Base-by-base conservation (phyloP, 495 filamentous ascomycete genomes). In the Penicillium arizonense region DNA sequence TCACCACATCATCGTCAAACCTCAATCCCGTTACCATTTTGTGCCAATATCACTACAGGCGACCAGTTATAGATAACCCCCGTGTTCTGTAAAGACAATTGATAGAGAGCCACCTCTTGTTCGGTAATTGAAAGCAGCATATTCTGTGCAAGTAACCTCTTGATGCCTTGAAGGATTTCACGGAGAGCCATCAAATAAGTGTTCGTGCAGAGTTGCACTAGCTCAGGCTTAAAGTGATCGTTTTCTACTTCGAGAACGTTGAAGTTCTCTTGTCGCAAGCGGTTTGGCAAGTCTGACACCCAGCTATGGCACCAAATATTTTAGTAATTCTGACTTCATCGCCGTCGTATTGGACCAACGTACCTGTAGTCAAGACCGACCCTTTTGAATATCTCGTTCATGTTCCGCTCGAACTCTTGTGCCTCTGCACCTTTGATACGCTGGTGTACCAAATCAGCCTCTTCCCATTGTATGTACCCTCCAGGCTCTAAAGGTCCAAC, bases 401-500 rank as follows among this genome's bases (percentile, higher is more conserved):
- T 14, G 4, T 12, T 26, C 12, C 16, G n/a, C 26, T 54, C 58
- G 13, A 54, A 54, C 13, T 47, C 24, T 26, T 51, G 11, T 6
- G 53, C 53, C 16, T 34, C 20, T 2, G 21, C 8, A 3, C 57
- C 57, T 47, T 55, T 20, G 6, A 59, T 50, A 7, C 42, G 21
- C 10, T 54, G 52, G 28, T 55, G 47, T 4, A 35, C 40, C 24
- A 66, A 56, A 30, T 67, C 64, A 9, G 57, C 58, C 32, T 72
- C 67, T 14, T 61, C 60, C 69, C 67, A 68, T 52, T 72, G 67
- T 11, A 72, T 46, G 38, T 63, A 63, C 4, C 69, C 67, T 5
- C 64, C 58, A 4, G 69, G 69, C 46, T 68, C 66, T 71, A 33
- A 5, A 9, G 38, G 11, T 8, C 1, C 13, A 35, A 0, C 4